phyloP scores from a whole-genome alignment of 345 rosid genomes.

The Xanthoceras sorbifolium region DNA sequence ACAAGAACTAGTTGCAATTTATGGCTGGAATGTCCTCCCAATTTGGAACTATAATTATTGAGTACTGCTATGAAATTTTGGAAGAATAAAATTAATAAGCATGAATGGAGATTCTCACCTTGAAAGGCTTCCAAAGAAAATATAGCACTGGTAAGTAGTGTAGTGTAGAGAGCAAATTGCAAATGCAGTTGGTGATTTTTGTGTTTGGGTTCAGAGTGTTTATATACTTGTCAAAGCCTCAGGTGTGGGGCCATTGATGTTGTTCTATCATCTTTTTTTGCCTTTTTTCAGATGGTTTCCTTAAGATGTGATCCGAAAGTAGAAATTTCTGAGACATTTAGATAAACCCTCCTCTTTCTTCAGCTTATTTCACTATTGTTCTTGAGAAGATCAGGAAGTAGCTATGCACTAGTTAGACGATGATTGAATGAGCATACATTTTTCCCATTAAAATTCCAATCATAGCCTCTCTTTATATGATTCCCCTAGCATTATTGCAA shows the following conservation, averaged over 20 bases:
- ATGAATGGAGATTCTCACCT: slow-evolving; percentile 20
- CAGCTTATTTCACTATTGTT: slow-evolving; percentile 23
- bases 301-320: slow-evolving; percentile 35
- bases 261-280: slow-evolving; percentile 17
- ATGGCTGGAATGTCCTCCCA: background rate
- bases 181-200: slow-evolving; percentile 33
- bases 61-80: background rate
- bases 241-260: slow-evolving; percentile 26
- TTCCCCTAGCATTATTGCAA: slow-evolving; percentile 57
- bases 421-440: slow-evolving; percentile 29
- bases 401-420: background rate
- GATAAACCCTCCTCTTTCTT: slow-evolving; percentile 28
- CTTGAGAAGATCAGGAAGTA: slow-evolving; percentile 24
- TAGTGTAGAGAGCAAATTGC: background rate
- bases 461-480: slow-evolving; percentile 37
- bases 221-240: slow-evolving; percentile 39
- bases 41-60: background rate
- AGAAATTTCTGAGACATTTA: slow-evolving; percentile 22
- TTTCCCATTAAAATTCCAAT: slow-evolving; percentile 26
- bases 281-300: slow-evolving; percentile 18
- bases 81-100: background rate
- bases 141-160: background rate
- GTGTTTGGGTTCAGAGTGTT: slow-evolving; percentile 29
- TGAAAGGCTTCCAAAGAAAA: background rate
- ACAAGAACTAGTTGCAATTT: background rate